Evolutionary conservation across 352 stramenopile species (phyloP), one percentile per base, ranked within the genome.

Genomic region (Phytophthora constricta): DNA sequence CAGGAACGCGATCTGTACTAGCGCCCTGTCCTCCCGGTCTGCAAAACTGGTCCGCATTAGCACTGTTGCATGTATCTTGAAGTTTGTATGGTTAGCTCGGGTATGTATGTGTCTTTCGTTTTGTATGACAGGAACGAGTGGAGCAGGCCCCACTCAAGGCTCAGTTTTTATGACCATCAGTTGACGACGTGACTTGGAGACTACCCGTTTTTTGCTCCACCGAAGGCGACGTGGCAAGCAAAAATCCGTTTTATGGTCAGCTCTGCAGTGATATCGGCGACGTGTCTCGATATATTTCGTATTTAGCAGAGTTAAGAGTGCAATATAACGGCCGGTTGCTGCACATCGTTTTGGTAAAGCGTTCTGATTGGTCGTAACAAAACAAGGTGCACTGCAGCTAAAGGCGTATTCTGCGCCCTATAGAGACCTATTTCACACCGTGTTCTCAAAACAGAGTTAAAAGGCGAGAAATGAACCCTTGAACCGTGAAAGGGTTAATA

Each of bases 301-400:
- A 5, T 5, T 23, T 46, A n/a, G 14, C 7, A 23, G 9, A 7
- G 39, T 46, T n/a, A n/a, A 46, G n/a, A 8, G 7, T 46, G 39
- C 9, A 46, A 46, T 46, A 23, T 46, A 23, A 37, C 31, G 7
- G 31, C 39, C 10, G 8, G 8, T 46, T 19, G 5, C 39, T n/a
- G n/a, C n/a, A n/a, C n/a, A n/a, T n/a, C n/a, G n/a, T 46, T 46
- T 46, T 22, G n/a, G 7, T 46, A 7, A 46, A 7, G n/a, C 39
- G 39, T 46, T 46, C 14, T 46, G 39, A 46, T 46, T 46, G 39
- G 39, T 22, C 8, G n/a, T 46, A 23, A 46, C 39, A 19, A 46
- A 46, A 46, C n/a, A 46, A 46, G 39, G 39, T 46, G 39, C 39
- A 20, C n/a, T 22, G 8, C 13, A 5, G 17, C 7, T 46, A 22